Base-by-base conservation (phyloP, 1,284 basidiomycete species). In the Ceraceosorus guamensis region DNA sequence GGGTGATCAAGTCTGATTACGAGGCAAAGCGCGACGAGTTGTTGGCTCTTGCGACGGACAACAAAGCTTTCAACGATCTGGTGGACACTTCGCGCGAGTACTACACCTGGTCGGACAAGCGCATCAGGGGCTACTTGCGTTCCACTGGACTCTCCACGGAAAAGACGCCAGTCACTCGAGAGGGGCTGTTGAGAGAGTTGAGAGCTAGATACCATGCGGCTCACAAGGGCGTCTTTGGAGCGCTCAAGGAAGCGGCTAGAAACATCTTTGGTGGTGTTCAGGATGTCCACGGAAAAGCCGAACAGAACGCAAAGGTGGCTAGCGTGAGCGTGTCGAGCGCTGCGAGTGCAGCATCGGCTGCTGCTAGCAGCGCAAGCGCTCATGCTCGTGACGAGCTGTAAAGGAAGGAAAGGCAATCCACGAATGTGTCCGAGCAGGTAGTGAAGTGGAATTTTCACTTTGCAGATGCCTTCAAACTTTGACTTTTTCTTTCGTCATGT, bases 171-270 rank as follows among this genome's bases (percentile, higher is more conserved):
- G 62, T 60, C 59, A 66, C 67, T 59, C 61, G 73, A 30, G 60
- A 70, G 39, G 57, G 70, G 56, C 61, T 76, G 51, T 52, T 75
- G 58, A 63, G 72, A 48, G 64, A 68, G 61, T 69, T 71, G 62
- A 61, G 73, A 11, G 71, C 71, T 2, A 61, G 71, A 33, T 74
- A 70, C 64, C 59, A 57, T 24, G 66, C 69, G 18, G 16, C 10
- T 18, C 62, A 71, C 54, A 55, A 59, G 37, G 62, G 67, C 51
- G 57, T 69, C 37, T 60, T 71, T 24, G 59, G 55, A 48, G 62
- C 63, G 41, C 56, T 71, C 57, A 72, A 71, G 62, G 67, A 69
- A 49, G 65, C 63, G 37, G 65, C 69, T 35, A 57, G 66, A 11
- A 59, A 68, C 59, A 60, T 70, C 39, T 59, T 70, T 55, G 70